phyloP scores from a whole-genome alignment of 108 stramenopile species.

The Halocafeteria seosinensis region DNA sequence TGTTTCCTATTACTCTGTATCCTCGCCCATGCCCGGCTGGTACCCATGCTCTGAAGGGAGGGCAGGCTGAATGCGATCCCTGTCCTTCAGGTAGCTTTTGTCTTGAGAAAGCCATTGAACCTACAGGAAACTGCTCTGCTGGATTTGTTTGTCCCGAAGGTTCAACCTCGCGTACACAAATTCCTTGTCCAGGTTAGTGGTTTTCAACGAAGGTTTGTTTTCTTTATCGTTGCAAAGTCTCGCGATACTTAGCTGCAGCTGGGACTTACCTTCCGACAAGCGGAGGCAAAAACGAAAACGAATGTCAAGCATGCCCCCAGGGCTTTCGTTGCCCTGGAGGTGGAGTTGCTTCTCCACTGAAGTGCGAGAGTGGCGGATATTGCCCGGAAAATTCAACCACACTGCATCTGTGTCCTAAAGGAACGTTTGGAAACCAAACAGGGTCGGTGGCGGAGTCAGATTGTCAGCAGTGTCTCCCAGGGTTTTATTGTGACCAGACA shows the following conservation, averaged over 20 bases:
- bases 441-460: not conserved
- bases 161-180: conserved; percentile 15
- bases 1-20: too few species aligned
- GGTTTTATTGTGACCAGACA: conserved; percentile 14
- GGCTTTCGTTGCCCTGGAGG: conserved; percentile 3
- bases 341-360: not conserved
- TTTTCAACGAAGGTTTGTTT: too few species aligned
- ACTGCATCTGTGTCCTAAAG: not conserved
- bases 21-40: conserved; percentile 2
- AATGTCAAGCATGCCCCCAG: conserved; percentile 7
- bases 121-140: conserved; percentile 15
- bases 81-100: conserved; percentile 26
- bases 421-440: conserved; percentile 14
- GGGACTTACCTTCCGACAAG: conserved; percentile 13
- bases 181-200: conserved; percentile 26
- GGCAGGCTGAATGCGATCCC: too few species aligned
- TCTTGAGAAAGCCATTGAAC: not conserved
- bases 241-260: too few species aligned
- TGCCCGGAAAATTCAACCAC: not conserved
- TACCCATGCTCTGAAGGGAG: too few species aligned
- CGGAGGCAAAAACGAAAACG: not conserved
- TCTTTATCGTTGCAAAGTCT: too few species aligned
- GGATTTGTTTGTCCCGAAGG: conserved; percentile 30
- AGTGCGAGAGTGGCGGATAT: not conserved
- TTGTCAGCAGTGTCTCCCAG: conserved; percentile 8